phyloP scores from a whole-genome alignment of 306 rosid species.

The Glycyrrhiza uralensis region DNA sequence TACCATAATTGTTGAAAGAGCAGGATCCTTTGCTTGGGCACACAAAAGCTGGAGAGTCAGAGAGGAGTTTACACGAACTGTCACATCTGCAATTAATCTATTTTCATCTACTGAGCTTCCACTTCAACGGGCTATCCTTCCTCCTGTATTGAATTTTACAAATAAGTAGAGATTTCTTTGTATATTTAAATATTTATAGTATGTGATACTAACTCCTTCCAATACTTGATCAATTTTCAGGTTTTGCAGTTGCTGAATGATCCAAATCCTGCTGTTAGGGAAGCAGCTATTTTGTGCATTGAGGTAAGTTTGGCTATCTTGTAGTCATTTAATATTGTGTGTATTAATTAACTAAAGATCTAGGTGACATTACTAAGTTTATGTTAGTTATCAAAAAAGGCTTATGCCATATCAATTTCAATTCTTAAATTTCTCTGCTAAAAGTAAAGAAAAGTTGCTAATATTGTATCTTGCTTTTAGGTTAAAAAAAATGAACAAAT shows the following conservation, averaged over 20 bases:
- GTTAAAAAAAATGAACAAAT: background rate
- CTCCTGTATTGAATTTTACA: conserved; percentile 55
- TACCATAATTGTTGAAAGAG: conserved; percentile 94
- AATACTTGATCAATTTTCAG: conserved; percentile 38
- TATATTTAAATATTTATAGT: background rate
- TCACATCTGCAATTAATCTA: conserved; percentile 84
- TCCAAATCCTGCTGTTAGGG: conserved; percentile 91
- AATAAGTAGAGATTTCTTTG: background rate
- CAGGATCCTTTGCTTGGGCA: conserved; percentile 95
- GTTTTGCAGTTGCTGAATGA: conserved; percentile 91
- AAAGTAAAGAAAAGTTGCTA: background rate
- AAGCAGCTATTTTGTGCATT: conserved; percentile 90
- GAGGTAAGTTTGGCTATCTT: conserved; percentile 54
- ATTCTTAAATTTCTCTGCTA: background rate
- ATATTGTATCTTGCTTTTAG: background rate
- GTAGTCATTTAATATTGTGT: conserved; percentile 2
- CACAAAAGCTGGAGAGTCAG: conserved; percentile 98
- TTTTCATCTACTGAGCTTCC: conserved; percentile 95
- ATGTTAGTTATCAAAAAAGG: background rate
- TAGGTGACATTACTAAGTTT: background rate
- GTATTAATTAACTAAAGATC: background rate
- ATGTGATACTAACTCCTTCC: conserved; percentile 21
- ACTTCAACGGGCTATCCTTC: conserved; percentile 90
- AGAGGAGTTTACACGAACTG: conserved; percentile 95
- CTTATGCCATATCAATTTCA: conserved; percentile 15